Evolutionary conservation across 2,329 filamentous ascomycete species (phyloP), one percentile per base, ranked within the genome.

Genomic region (Leptosphaerulina australis): DNA sequence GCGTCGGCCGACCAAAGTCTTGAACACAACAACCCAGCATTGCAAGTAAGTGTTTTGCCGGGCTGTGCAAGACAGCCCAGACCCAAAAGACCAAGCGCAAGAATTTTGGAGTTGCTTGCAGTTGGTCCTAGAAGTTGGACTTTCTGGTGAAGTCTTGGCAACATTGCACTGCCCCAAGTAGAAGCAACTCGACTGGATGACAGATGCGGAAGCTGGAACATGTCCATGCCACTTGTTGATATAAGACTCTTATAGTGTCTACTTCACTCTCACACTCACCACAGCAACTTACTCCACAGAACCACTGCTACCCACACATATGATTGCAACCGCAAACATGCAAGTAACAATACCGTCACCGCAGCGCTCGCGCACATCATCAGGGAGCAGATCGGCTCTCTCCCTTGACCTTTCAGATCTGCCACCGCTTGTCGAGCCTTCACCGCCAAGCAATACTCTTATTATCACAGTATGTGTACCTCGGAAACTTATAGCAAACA

Each of bases 361-460:
- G 39, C 55, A 58, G 44, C 69, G 59, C 57, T 71, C 70, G 28
- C 64, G 69, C 57, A 59, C 69, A 45, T 73, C 70, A 21, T 72
- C 71, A 6, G 28, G 68, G 30, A 62, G 58, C 60, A 72, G 70
- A 53, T 71, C 78, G 52, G 76, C 81, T 62, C 82, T 91, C 49
- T 86, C 84, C 17, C 81, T 94, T 66, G 89, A 93, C 68, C 82
- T 93, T 35, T 88, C 87, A 55, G 82, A 80, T 66, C 76, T 93
- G 31, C 88, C 90, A 39, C 82, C 87, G 26, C 79, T 90, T 46
- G 78, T 79, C 31, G 82, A 84, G 68, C 88, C 89, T n/a, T 85
- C 88, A 20, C 83, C 86, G 45, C 87, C 88, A 5, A 88, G 87
- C 60, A 94, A 94, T 78, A 94, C 90, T 0, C 85, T 94, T 48